A percentile compares a stretch with the other conserved stretches of the same genome.
phyloP scores from a whole-genome alignment of 2,329 filamentous ascomycete genomes.

The Sporothrix protearum region DNA sequence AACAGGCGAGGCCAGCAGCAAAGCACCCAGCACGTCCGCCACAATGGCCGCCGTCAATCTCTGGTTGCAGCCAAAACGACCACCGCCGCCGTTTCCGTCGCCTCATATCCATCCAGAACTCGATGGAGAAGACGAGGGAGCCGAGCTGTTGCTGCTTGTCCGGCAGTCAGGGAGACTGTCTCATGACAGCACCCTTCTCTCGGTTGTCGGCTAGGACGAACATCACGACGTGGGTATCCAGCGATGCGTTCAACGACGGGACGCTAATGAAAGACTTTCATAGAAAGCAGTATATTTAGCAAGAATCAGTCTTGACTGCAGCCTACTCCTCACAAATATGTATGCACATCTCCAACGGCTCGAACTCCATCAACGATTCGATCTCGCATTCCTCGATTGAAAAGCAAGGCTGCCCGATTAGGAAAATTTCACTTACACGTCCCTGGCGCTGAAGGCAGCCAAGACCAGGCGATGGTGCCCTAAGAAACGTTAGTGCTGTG shows the following conservation, averaged over 20 bases:
- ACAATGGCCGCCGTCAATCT: conserved; percentile 24
- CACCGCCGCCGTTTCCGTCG: not conserved
- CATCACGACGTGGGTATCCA: not conserved
- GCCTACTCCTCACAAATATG: too few relatives aligned
- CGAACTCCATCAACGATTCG: not conserved
- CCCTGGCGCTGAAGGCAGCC: not conserved
- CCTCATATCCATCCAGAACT: not conserved
- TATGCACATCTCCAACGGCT: not conserved
- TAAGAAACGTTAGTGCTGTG: not conserved
- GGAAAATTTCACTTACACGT: conserved; percentile 21
- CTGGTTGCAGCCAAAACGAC: not conserved
- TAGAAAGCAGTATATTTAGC: too few relatives aligned
- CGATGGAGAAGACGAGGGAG: not conserved
- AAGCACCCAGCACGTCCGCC: conserved; percentile 23
- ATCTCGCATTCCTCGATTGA: not conserved
- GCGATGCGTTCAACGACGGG: not conserved
- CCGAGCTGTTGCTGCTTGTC: not conserved
- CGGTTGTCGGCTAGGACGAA: not conserved
- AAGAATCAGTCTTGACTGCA: not conserved
- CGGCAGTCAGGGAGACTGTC: conserved; percentile 23
- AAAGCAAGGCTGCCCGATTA: conserved; percentile 6
- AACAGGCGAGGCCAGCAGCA: conserved; percentile 25
- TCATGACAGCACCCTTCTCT: conserved; percentile 24
- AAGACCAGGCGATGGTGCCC: not conserved
- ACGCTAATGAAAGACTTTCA: too few relatives aligned